These are phyloP conservation scores for Rehmannia glutinosa DNA, from an alignment of 257 asterid genomes.

Conservation along the genomic window DNA sequence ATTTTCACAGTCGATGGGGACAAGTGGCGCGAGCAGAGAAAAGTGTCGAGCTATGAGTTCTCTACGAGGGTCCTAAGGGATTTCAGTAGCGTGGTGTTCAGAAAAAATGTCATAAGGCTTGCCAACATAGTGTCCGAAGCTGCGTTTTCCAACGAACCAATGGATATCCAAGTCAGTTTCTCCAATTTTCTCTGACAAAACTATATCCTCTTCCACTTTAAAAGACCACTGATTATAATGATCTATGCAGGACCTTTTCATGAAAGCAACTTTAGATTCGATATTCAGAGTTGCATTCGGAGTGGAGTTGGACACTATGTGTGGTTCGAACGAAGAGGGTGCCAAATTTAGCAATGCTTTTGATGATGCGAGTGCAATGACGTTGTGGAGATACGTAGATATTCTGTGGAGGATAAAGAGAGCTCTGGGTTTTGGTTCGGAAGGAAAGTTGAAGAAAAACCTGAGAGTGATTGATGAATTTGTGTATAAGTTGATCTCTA, in stretches of 20 bases:
- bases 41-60: slow-evolving; percentile 67
- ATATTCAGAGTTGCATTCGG: slow-evolving; percentile 54
- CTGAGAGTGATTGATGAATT: slow-evolving; percentile 39
- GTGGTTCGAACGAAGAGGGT: slow-evolving; percentile 56
- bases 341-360: slow-evolving; percentile 39
- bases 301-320: slow-evolving; percentile 51
- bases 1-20: slow-evolving; percentile 82
- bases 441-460: slow-evolving; percentile 39
- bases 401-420: slow-evolving; percentile 47
- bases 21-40: slow-evolving; percentile 72
- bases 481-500: slow-evolving; percentile 44
- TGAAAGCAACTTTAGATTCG: slow-evolving; percentile 55
- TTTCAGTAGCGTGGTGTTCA: slow-evolving; percentile 55
- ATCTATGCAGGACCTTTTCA: slow-evolving; percentile 45
- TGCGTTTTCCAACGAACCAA: slow-evolving; percentile 23
- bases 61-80: slow-evolving; percentile 65
- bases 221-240: neutral
- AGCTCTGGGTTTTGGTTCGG: slow-evolving; percentile 43
- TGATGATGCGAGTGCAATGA: slow-evolving; percentile 51
- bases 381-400: slow-evolving; percentile 52
- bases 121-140: slow-evolving; percentile 43
- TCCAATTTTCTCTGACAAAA: neutral
- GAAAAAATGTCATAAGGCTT: slow-evolving; percentile 46
- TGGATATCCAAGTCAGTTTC: slow-evolving; percentile 63
- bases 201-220: too few relatives aligned